A percentile compares a stretch with the other conserved stretches of the same genome.
These are phyloP conservation scores for Nicotiana tabacum DNA, from an alignment of 257 asterid genomes.

Conservation along the genomic window DNA sequence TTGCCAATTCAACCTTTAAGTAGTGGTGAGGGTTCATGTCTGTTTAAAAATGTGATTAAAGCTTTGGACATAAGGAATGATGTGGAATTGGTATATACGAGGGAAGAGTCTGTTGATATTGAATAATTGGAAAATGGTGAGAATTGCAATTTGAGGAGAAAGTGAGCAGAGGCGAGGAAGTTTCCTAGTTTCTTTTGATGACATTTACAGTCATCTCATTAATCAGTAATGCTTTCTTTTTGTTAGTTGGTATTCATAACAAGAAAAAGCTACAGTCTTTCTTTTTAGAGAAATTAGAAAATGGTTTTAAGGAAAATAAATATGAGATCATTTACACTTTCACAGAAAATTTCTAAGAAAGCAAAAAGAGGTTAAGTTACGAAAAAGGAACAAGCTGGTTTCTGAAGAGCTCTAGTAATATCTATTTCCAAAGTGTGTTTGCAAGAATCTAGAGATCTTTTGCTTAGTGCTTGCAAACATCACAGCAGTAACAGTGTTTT, in stretches of 20 bases:
- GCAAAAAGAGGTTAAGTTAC: not conserved
- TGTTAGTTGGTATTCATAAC: not conserved
- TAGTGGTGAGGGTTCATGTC: not conserved
- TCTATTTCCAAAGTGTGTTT: not conserved
- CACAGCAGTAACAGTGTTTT: not conserved
- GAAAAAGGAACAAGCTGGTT: not conserved
- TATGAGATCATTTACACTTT: not conserved
- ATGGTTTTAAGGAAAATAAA: not conserved
- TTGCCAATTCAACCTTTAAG: not conserved
- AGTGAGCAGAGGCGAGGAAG: not conserved
- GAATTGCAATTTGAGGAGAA: slow-evolving; percentile 7
- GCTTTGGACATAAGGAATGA: not conserved
- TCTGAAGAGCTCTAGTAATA: not conserved
- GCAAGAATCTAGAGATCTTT: not conserved
- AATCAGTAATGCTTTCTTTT: not conserved
- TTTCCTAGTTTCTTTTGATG: not conserved
- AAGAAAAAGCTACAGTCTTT: not conserved
- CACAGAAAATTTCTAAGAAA: not conserved
- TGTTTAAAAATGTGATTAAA: not conserved
- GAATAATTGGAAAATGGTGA: not conserved
- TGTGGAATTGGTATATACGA: not conserved
- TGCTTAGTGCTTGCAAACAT: not conserved
- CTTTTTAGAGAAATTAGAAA: not conserved
- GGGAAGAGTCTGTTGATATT: not conserved
- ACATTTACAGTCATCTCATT: not conserved